phyloP scores from a whole-genome alignment of 2,329 filamentous ascomycete species.

The Clonostachys solani region DNA sequence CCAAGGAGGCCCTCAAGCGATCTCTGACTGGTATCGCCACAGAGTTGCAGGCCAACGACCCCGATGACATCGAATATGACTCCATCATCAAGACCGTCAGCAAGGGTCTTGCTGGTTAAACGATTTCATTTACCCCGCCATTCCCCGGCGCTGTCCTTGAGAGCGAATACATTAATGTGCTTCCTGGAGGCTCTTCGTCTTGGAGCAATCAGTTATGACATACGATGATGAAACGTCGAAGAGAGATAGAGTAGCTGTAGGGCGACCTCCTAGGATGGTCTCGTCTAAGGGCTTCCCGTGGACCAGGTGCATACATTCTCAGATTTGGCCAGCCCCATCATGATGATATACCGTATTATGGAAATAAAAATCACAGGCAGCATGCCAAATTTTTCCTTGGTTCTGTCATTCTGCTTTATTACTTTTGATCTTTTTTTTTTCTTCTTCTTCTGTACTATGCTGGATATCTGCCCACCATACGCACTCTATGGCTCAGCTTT shows the following conservation, averaged over 20 bases:
- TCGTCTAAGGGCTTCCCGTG: slow-evolving; percentile 5
- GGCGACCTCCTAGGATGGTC: background rate
- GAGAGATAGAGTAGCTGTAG: slow-evolving; percentile 5
- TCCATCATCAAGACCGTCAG: slow-evolving; percentile 63
- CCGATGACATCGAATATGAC: slow-evolving; percentile 76
- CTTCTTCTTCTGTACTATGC: background rate
- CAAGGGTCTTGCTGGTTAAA: slow-evolving; percentile 53
- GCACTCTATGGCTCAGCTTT: slow-evolving; percentile 16
- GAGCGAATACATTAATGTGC: slow-evolving; percentile 17
- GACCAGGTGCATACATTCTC: slow-evolving; percentile 15
- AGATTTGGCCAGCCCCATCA: slow-evolving; percentile 16
- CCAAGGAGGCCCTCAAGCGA: slow-evolving; percentile 82
- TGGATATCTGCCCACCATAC: background rate
- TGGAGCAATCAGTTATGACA: slow-evolving; percentile 15
- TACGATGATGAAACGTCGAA: slow-evolving; percentile 13
- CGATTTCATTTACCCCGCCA: background rate
- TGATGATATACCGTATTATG: slow-evolving; percentile 21
- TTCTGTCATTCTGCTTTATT: background rate
- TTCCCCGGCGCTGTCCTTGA: slow-evolving; percentile 8
- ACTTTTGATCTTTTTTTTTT: background rate
- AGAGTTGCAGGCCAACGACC: slow-evolving; percentile 82
- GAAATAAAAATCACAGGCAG: slow-evolving; percentile 8
- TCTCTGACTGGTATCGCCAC: slow-evolving; percentile 69
- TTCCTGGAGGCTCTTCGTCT: slow-evolving; percentile 10
- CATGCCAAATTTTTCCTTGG: background rate